Base-by-base conservation (phyloP, 305 asterid species). In the Solanum aculeatissimum region DNA sequence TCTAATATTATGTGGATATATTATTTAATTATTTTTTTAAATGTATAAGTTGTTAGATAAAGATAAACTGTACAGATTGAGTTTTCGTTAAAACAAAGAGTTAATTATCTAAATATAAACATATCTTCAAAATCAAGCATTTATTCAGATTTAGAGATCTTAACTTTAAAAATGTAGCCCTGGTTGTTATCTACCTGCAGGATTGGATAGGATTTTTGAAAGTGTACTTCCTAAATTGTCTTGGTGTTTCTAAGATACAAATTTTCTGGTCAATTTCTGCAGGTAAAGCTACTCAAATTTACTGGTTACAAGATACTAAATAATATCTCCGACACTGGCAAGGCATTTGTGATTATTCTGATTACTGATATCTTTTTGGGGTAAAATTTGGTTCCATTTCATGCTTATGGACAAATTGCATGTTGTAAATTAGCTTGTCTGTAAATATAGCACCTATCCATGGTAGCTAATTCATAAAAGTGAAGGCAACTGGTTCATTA, bases 211-310 rank as follows among this genome's bases (percentile, higher is more conserved):
- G 49, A 23, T 78, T 78, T 78, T 47, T 53, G 32, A 32, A 32
- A 78, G 68, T 78, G 68, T 32, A 78, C 83, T 51, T 32, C 18
- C 19, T 78, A 25, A 78, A 3, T 78, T 32, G 29, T 53, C 47
- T 35, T 78, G 3, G 14, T 78, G 83, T 32, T 78, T 53, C 66
- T 53, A 54, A 19, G 45, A 32, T 78, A 21, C 7, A 54, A 53
- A 19, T 23, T 78, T 53, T 53, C 19, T 74, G 42, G 78, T 83
- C 66, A 47, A 70, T 84, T 86, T 84, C 80, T 90, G 86, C 94
- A 94, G 99, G 97, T 95, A 47, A 91, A 98, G 80, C 88, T 97
- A 94, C 96, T 97, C 92, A 97, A 93, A 90, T 97, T 97, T 89
- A 95, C 98, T 3, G 98, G 99, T 70, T 93, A 95, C 87, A 97